A percentile compares a stretch with the other conserved stretches of the same genome.
These are phyloP conservation scores for Irpex lacteus DNA, from an alignment of 1,284 basidiomycete species.

Conservation along the genomic window DNA sequence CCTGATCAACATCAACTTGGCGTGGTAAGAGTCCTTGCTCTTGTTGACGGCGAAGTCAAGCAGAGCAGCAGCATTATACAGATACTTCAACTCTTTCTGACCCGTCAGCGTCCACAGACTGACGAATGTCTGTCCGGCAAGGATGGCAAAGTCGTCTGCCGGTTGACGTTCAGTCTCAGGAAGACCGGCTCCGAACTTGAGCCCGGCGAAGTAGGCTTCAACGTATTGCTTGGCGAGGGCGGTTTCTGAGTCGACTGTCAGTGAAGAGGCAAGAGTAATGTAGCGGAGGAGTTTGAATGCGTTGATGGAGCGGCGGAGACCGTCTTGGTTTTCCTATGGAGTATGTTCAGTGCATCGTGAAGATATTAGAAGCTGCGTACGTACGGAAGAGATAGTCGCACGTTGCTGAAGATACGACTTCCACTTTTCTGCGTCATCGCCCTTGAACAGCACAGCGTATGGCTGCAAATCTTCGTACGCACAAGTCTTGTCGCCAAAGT, in stretches of 20 bases:
- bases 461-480: slow-evolving; percentile 83
- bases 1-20: slow-evolving; percentile 71
- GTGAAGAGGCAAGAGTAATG: slow-evolving; percentile 43
- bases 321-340: slow-evolving; percentile 41
- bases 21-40: slow-evolving; percentile 76
- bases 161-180: slow-evolving; percentile 82
- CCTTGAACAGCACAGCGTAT: slow-evolving; percentile 48
- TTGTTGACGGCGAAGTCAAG: slow-evolving; percentile 71
- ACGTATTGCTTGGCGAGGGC: slow-evolving; percentile 50
- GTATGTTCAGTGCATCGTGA: too few relatives aligned
- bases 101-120: slow-evolving; percentile 57
- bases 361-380: too few relatives aligned
- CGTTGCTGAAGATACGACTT: slow-evolving; percentile 50
- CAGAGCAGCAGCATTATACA: slow-evolving; percentile 61
- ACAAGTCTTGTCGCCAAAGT: slow-evolving; percentile 77
- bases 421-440: slow-evolving; percentile 49
- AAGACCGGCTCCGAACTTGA: slow-evolving; percentile 64
- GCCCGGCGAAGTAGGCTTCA: slow-evolving; percentile 59
- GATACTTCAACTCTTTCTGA: slow-evolving; percentile 36
- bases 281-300: slow-evolving; percentile 69
- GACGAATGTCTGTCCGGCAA: slow-evolving; percentile 69
- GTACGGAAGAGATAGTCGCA: slow-evolving; percentile 41
- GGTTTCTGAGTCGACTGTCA: slow-evolving; percentile 56
- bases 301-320: slow-evolving; percentile 65
- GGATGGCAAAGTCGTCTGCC: slow-evolving; percentile 79